A percentile compares a stretch with the other conserved stretches of the same genome.
Conservation (phyloP, 768 basidiomycete species). For the Hygrocybe punicea region DNA sequence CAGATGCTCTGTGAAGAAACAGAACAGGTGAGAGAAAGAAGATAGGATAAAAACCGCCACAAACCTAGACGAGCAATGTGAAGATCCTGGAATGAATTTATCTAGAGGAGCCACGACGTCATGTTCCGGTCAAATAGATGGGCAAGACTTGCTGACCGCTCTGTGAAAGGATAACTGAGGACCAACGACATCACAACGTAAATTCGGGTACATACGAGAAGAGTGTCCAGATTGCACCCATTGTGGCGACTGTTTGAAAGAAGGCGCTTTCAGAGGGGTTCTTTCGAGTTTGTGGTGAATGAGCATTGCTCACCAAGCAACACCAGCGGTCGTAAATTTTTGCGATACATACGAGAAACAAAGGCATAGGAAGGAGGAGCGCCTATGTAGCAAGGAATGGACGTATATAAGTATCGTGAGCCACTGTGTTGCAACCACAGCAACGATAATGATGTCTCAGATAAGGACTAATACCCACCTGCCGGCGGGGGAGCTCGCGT, state of each 20-base stretch:
- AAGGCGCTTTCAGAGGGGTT: not conserved
- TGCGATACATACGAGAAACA: conserved; percentile 51
- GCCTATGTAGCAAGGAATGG: not conserved
- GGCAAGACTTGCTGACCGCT: conserved; percentile 27
- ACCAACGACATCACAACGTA: not conserved
- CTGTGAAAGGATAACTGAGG: conserved; percentile 18
- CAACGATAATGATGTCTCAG: not conserved
- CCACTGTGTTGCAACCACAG: not conserved
- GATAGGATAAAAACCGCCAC: conserved; percentile 20
- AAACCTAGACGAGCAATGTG: conserved; percentile 46
- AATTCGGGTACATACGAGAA: conserved; percentile 49
- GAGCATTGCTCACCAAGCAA: conserved; percentile 34
- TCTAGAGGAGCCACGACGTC: conserved; percentile 33
- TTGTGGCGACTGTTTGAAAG: conserved; percentile 34
- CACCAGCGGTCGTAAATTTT: conserved; percentile 63
- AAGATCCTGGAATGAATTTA: conserved; percentile 59
- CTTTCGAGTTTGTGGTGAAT: not conserved
- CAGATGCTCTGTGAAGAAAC: conserved; percentile 33
- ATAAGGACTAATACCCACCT: conserved; percentile 2
- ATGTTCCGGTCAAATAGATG: not conserved
- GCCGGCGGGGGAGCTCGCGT: conserved; percentile 8
- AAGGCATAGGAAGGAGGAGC: conserved; percentile 59
- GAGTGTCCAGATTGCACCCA: conserved; percentile 59
- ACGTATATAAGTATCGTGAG: not conserved
- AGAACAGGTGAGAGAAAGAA: not conserved